phyloP scores from a whole-genome alignment of 1,284 basidiomycete species.

The Chalciporus sp. region DNA sequence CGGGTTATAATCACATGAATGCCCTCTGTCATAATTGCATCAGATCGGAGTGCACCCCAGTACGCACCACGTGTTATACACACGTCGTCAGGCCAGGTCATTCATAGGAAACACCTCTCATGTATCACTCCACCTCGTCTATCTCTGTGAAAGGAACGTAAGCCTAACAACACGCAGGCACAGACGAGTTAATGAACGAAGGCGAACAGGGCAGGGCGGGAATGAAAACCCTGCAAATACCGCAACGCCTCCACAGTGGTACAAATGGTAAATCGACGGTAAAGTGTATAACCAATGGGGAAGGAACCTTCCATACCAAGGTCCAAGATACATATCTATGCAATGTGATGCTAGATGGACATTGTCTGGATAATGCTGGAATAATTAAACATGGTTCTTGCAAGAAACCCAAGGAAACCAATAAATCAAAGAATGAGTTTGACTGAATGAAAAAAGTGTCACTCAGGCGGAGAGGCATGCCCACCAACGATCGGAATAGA shows the following conservation, averaged over 20 bases:
- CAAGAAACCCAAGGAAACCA: not conserved
- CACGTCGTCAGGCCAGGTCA: too few species aligned
- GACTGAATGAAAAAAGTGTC: not conserved
- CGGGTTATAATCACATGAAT: too few species aligned
- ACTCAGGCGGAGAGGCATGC: conserved; percentile 5
- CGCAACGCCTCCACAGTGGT: not conserved
- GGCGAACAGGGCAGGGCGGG: conserved; percentile 15
- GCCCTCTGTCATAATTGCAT: too few species aligned
- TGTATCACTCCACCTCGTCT: conserved; percentile 3
- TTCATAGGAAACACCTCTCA: not conserved
- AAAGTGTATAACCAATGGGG: not conserved
- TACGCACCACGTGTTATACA: too few species aligned
- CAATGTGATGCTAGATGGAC: not conserved
- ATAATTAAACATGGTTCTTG: conserved; percentile 23
- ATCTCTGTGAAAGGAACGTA: conserved; percentile 1
- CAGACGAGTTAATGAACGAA: not conserved
- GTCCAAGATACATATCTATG: conserved; percentile 18
- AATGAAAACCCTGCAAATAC: conserved; percentile 17
- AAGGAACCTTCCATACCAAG: conserved; percentile 7
- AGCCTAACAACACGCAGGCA: not conserved
- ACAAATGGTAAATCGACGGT: not conserved
- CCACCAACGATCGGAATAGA: not conserved
- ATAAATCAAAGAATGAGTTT: not conserved
- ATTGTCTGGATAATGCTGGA: conserved; percentile 3
- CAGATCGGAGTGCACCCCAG: too few species aligned